Conservation (phyloP, 2,329 filamentous ascomycete species). For the Drechmeria coniospora region DNA sequence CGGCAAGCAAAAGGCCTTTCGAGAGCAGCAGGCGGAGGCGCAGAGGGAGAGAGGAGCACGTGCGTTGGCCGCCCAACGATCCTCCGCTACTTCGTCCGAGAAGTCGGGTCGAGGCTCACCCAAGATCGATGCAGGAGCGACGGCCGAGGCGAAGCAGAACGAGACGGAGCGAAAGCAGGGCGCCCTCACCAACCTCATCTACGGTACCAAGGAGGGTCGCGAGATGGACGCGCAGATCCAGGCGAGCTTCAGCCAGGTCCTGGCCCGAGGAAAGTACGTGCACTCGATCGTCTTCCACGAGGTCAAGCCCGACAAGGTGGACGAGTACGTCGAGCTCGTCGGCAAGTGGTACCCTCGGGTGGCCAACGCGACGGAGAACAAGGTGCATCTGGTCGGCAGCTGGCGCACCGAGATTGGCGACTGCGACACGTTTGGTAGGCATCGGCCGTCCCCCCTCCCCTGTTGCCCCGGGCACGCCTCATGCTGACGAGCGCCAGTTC, state of each 20-base stretch:
- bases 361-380: constrained; percentile 72
- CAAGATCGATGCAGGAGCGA: constrained; percentile 19
- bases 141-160: constrained; percentile 39
- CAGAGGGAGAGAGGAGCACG: constrained; percentile 78
- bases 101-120: constrained; percentile 23
- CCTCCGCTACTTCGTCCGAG: constrained; percentile 27
- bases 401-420: constrained; percentile 98
- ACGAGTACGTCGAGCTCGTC: constrained; percentile 84
- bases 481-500: constrained; percentile 42
- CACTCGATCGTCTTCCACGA: constrained; percentile 96
- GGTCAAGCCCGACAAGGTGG: constrained; percentile 87
- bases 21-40: constrained; percentile 61
- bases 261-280: constrained; percentile 94
- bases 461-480: not conserved
- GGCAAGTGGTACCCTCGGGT: constrained; percentile 86
- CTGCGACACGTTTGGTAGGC: constrained; percentile 92
- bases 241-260: constrained; percentile 84
- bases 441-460: constrained; percentile 16
- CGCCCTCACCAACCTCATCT: constrained; percentile 75
- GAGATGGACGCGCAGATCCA: constrained; percentile 93
- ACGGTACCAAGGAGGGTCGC: constrained; percentile 89
- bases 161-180: constrained; percentile 51
- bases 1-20: constrained; percentile 70
- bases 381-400: constrained; percentile 90
- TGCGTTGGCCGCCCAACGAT: constrained; percentile 35